phyloP scores from a whole-genome alignment of 2,329 filamentous ascomycete genomes.

The Moelleriella libera region DNA sequence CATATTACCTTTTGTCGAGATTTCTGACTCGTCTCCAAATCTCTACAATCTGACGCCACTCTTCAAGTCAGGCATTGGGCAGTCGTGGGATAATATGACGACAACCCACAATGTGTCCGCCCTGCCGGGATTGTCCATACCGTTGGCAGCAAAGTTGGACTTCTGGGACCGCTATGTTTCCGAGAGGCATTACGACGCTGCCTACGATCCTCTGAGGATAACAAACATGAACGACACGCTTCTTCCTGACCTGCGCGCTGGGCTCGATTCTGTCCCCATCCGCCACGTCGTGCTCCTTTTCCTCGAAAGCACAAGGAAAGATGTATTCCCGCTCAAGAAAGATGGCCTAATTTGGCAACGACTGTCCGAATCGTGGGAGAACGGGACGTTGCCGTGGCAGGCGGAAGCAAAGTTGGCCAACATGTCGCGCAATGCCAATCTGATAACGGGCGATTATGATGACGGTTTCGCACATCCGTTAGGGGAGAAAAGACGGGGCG shows the following conservation, averaged over 20 bases:
- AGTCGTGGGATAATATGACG: constrained; percentile 14
- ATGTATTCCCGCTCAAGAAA: constrained; percentile 29
- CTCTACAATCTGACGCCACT: constrained; percentile 11
- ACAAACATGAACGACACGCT: constrained; percentile 21
- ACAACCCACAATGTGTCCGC: constrained; percentile 10
- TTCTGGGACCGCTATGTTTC: constrained; percentile 15
- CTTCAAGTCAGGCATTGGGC: constrained; percentile 9
- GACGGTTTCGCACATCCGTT: constrained; percentile 16
- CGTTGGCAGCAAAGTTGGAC: constrained; percentile 7
- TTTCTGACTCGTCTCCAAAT: constrained; percentile 12
- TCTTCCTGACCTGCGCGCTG: constrained; percentile 11
- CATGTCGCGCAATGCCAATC: constrained; percentile 17
- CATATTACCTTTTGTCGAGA: constrained; percentile 19
- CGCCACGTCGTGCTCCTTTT: constrained; percentile 28
- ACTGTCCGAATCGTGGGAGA: constrained; percentile 15
- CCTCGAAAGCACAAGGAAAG: constrained; percentile 29
- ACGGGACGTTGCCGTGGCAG: constrained; percentile 17
- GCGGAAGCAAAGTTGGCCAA: constrained; percentile 13
- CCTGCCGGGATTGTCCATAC: constrained; percentile 13
- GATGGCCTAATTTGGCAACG: constrained; percentile 21
- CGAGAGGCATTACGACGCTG: constrained; percentile 16
- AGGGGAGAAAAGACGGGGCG: constrained; percentile 15
- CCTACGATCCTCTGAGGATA: constrained; percentile 23
- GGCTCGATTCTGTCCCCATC: constrained; percentile 14
- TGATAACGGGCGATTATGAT: constrained; percentile 19